phyloP scores from a whole-genome alignment of 352 stramenopile species.

The Phytopythium oedochilum region DNA sequence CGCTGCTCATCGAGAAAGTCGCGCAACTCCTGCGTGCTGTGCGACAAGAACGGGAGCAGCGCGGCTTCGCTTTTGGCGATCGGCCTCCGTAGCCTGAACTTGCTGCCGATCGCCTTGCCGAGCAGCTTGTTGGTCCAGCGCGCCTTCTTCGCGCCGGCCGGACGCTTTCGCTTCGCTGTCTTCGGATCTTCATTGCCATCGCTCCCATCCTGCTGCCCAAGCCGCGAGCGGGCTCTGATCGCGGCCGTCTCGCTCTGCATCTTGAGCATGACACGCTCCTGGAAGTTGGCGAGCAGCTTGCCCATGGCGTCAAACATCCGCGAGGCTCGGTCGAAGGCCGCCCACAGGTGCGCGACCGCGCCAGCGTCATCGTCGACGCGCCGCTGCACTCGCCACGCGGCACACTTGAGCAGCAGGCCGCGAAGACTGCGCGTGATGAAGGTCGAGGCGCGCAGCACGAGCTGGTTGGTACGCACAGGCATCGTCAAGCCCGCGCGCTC shows the following conservation, averaged over 20 bases:
- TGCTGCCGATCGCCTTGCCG: slow-evolving; percentile 46
- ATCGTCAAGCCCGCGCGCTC: slow-evolving; percentile 51
- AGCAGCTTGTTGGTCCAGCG: slow-evolving; percentile 55
- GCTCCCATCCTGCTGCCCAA: neutral
- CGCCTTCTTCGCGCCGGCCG: neutral
- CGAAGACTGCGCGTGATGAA: slow-evolving; percentile 34
- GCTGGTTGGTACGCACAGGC: slow-evolving; percentile 43
- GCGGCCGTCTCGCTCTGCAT: slow-evolving; percentile 43
- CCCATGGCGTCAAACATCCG: slow-evolving; percentile 35
- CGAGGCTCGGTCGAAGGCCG: slow-evolving; percentile 31
- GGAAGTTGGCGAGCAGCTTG: slow-evolving; percentile 33
- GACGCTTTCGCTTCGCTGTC: neutral
- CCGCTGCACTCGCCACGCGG: slow-evolving; percentile 43
- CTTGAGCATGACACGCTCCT: slow-evolving; percentile 62
- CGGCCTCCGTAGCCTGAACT: slow-evolving; percentile 46
- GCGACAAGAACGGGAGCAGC: slow-evolving; percentile 57
- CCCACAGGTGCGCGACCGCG: slow-evolving; percentile 36
- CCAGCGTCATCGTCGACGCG: slow-evolving; percentile 19
- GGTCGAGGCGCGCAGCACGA: slow-evolving; percentile 30
- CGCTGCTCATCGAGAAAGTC: slow-evolving; percentile 49
- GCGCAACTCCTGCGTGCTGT: slow-evolving; percentile 57
- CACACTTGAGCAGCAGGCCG: slow-evolving; percentile 30
- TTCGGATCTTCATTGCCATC: slow-evolving; percentile 1
- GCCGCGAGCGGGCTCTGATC: slow-evolving; percentile 10
- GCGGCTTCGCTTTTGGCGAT: slow-evolving; percentile 58